Conservation (phyloP, 441 rosid species). For the Geranium incanum region DNA sequence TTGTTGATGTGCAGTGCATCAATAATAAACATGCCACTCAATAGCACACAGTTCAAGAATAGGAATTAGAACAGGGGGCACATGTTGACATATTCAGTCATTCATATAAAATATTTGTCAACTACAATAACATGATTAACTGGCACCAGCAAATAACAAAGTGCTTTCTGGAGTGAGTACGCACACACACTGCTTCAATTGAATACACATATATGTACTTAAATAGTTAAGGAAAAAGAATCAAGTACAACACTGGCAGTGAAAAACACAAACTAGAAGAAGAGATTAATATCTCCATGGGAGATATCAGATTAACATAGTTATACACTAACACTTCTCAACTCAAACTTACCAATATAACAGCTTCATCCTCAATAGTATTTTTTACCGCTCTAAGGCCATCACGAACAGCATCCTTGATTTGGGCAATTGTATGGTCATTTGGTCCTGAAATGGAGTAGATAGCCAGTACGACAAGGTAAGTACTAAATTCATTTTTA, state of each 20-base stretch:
- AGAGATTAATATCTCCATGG: not conserved
- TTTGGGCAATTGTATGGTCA: slow-evolving; percentile 95
- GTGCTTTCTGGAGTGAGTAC: not conserved
- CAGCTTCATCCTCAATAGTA: slow-evolving; percentile 85
- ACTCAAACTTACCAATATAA: slow-evolving; percentile 57
- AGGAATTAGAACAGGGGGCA: not conserved
- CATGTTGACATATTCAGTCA: not conserved
- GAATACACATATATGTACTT: not conserved
- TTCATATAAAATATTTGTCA: not conserved
- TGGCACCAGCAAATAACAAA: too few relatives aligned
- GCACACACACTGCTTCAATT: not conserved
- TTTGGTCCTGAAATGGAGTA: slow-evolving; percentile 57
- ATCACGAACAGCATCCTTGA: slow-evolving; percentile 92
- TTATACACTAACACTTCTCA: not conserved
- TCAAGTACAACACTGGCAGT: not conserved
- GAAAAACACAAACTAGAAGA: not conserved
- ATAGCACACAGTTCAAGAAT: not conserved
- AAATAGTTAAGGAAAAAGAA: not conserved
- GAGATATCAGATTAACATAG: not conserved
- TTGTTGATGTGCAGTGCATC: not conserved
- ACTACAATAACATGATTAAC: not conserved
- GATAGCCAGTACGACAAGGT: not conserved
- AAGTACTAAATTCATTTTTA: not conserved
- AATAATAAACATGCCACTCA: not conserved
- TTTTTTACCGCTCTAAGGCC: slow-evolving; percentile 91